These are phyloP conservation scores for Zymoseptoria crescenta DNA, from an alignment of 2,329 filamentous ascomycete species.

Conservation along the genomic window DNA sequence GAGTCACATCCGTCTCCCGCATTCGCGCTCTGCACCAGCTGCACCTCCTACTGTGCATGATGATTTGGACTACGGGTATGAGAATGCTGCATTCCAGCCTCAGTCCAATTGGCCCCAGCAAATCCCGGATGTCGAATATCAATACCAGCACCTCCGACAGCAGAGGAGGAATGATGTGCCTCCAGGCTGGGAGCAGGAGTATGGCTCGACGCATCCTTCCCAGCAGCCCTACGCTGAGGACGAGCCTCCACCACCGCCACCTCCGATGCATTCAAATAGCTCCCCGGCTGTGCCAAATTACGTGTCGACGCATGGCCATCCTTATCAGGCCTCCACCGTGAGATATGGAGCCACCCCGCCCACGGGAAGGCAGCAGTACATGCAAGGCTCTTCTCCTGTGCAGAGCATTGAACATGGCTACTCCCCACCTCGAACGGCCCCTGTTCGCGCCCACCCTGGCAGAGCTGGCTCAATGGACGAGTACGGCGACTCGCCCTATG, in stretches of 20 bases:
- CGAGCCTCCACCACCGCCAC: conserved; percentile 27
- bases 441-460: conserved; percentile 14
- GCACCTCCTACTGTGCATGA: conserved; percentile 47
- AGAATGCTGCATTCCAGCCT: conserved; percentile 23
- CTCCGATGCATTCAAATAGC: conserved; percentile 31
- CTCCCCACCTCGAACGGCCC: conserved; percentile 17
- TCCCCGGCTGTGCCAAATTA: conserved; percentile 26
- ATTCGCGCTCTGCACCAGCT: conserved; percentile 40
- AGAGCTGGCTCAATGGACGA: conserved; percentile 26
- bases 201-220: conserved; percentile 17
- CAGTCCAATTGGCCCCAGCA: conserved; percentile 26
- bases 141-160: conserved; percentile 24
- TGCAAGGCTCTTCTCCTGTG: conserved; percentile 23
- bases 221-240: conserved; percentile 18
- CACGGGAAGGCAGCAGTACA: conserved; percentile 19
- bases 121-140: conserved; percentile 28
- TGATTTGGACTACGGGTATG: conserved; percentile 33
- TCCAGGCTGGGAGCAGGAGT: conserved; percentile 24
- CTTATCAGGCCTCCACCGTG: conserved; percentile 13
- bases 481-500: conserved; percentile 21
- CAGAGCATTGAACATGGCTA: conserved; percentile 26
- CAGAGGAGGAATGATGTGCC: conserved; percentile 19
- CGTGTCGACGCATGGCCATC: conserved; percentile 7
- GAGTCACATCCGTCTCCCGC: conserved; percentile 27
- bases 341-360: conserved; percentile 20